Base-by-base conservation (phyloP, 139 green algal genomes). In the Chlorella sp. region DNA sequence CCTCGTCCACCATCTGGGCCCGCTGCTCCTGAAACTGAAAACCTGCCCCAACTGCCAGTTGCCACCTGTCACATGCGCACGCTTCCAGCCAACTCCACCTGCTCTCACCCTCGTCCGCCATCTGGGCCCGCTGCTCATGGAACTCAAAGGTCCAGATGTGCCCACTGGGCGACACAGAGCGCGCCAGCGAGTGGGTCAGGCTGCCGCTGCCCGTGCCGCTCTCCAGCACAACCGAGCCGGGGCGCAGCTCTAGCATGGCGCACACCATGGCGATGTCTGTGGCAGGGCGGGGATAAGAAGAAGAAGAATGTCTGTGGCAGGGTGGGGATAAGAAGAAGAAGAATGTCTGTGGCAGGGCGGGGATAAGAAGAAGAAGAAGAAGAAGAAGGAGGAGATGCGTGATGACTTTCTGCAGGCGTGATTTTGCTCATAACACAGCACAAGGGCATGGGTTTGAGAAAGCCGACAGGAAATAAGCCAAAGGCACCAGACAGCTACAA, bases 91-190 rank as follows among this genome's bases (percentile, higher is more conserved):
- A 57, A 57, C 11, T 24, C 19, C 2, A 40, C 7, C 73, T 28
- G 64, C 68, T 30, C 71, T 78, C 71, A 78, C 71, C 71, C 71
- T 78, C 71, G 37, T 30, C 64, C 14, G 91, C 91, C 37, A 77
- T n/a, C 14, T 53, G 12, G 0, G 89, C 91, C 21, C 91, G 53
- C 86, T 93, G 88, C 75, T 93, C 85, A 88, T 99, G 97, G 87
- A 98, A 99, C 91, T 99, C 98, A 92, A 98, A 99, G 2, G 97
- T 99, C 93, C 96, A 93, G 68, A 99, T 96, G 60, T 94, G 94
- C 14, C 98, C 97, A 4, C 68, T 87, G 11, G 97, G 97, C 12
- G 95, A 96, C 16, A 99, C 95, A 0, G 97, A 96, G 19, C 98
- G 93, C 16, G 95, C 95, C 36, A 99, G 92, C 1, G 97, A 95